Evolutionary conservation across 2,329 filamentous ascomycete species (phyloP), one percentile per base, ranked within the genome.

Genomic region (Colletotrichum echinochloae): DNA sequence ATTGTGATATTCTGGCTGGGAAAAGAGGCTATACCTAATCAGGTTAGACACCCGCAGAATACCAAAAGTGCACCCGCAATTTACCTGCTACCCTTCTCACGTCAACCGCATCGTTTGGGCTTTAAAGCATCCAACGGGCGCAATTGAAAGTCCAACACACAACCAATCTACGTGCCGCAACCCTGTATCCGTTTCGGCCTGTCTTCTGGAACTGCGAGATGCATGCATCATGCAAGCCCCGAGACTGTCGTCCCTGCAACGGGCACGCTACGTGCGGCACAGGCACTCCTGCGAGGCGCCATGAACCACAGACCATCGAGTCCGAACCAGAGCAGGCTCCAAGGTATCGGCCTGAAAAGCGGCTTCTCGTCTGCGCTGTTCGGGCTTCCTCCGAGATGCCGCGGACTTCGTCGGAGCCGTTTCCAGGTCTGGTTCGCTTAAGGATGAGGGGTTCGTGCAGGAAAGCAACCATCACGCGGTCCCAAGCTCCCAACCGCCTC

Each of bases 391-490:
- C 65, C 49, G 39, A 18, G 49, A 49, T 49, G 20, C 12, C n/a
- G 41, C 16, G 33, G 30, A 20, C 26, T 59, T 11, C 23, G 16
- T 23, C 52, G 14, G 14, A 26, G n/a, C 33, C n/a, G 26, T 54
- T n/a, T 14, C 23, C 6, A 39, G 30, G 7, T n/a, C 35, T 28
- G 33, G 41, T 9, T 56, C 35, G 35, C 30, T 54, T 49, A 12
- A 0, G 16, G 39, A 59, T 59, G 44, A 69, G 52, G 61, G 46
- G 66, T n/a, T 59, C 14, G 28, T 30, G 20, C 5, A 57, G 33
- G 35, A 64, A 30, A 33, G 37, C 30, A 51, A 30, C 46, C 37
- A 61, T 44, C 48, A 61, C 46, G n/a, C 48, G 37, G 56, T 56
- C 33, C n/a, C 20, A 39, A 16, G 39, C 51, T 51, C 59, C 39